Percentiles rank a stretch among this genome's conserved stretches.
Evolutionary conservation across 345 rosid species (phyloP).

Genomic region (Limnanthes douglasii): DNA sequence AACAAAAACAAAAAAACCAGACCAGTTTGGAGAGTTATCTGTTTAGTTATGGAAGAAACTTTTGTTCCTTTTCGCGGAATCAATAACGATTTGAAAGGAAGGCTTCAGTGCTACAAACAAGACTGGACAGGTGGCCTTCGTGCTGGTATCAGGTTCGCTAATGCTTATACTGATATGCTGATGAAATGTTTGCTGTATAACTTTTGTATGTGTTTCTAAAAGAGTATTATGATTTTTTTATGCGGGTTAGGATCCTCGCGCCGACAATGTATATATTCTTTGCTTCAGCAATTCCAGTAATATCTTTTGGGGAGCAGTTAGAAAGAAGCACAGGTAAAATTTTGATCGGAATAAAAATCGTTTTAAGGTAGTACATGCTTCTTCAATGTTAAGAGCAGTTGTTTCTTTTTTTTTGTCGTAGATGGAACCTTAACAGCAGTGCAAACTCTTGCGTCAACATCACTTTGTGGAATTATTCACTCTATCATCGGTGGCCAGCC

Average conservation of each 20-base stretch:
- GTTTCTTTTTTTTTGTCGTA: conserved; percentile 8
- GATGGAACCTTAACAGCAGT: conserved; percentile 66
- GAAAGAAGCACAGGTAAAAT: conserved; percentile 51
- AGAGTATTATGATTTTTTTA: conserved; percentile 6
- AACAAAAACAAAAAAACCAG: background rate
- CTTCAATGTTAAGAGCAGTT: conserved; percentile 2
- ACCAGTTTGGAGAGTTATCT: conserved; percentile 8
- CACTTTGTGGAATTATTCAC: conserved; percentile 56
- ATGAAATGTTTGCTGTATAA: background rate
- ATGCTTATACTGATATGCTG: conserved; percentile 1
- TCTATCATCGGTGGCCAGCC: conserved; percentile 71
- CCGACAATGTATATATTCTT: conserved; percentile 76
- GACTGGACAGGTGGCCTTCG: conserved; percentile 62
- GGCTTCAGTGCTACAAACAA: conserved; percentile 64
- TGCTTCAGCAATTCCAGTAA: conserved; percentile 75
- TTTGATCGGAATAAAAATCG: background rate
- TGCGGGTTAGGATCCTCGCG: conserved; percentile 43
- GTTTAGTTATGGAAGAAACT: conserved; percentile 55
- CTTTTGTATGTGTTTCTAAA: conserved; percentile 1
- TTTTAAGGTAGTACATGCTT: background rate
- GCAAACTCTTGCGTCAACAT: conserved; percentile 61
- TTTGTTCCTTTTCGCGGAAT: conserved; percentile 72
- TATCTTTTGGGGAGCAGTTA: conserved; percentile 71
- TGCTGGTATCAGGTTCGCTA: conserved; percentile 51
- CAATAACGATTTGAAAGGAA: conserved; percentile 51